Conservation (phyloP, 495 filamentous ascomycete genomes). For the Talaromyces nanjingensis region DNA sequence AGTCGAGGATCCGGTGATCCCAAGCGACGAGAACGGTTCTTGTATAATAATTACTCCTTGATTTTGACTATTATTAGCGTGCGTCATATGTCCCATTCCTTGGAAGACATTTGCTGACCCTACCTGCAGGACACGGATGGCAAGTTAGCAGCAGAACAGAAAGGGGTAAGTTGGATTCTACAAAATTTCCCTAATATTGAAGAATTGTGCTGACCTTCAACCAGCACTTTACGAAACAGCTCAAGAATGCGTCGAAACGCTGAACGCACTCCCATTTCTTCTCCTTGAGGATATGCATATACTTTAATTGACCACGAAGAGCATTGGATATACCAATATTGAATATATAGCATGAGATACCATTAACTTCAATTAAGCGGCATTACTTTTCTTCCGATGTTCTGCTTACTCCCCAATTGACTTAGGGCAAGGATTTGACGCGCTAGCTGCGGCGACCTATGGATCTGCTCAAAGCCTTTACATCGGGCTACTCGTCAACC, state of each 20-base stretch:
- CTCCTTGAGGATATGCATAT: neutral
- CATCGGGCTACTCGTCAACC: too few species aligned
- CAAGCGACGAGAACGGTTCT: slow-evolving; percentile 76
- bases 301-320: neutral
- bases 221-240: slow-evolving; percentile 40
- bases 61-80: slow-evolving; percentile 82
- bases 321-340: neutral
- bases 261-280: neutral
- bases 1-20: slow-evolving; percentile 63
- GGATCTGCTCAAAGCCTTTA: too few species aligned
- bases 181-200: neutral
- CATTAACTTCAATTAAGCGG: neutral
- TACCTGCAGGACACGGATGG: slow-evolving; percentile 57
- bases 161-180: slow-evolving; percentile 32
- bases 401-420: too few species aligned
- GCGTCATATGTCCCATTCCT: neutral
- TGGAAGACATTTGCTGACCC: slow-evolving; percentile 12
- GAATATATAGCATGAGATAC: neutral
- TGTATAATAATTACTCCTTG: slow-evolving; percentile 91
- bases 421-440: too few species aligned
- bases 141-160: slow-evolving; percentile 69
- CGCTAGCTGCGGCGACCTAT: too few species aligned
- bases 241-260: slow-evolving; percentile 36
- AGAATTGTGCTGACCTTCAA: slow-evolving; percentile 8
- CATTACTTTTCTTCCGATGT: neutral